These are phyloP conservation scores for Botrytis tulipae DNA, from an alignment of 2,329 filamentous ascomycete species.

Conservation along the genomic window DNA sequence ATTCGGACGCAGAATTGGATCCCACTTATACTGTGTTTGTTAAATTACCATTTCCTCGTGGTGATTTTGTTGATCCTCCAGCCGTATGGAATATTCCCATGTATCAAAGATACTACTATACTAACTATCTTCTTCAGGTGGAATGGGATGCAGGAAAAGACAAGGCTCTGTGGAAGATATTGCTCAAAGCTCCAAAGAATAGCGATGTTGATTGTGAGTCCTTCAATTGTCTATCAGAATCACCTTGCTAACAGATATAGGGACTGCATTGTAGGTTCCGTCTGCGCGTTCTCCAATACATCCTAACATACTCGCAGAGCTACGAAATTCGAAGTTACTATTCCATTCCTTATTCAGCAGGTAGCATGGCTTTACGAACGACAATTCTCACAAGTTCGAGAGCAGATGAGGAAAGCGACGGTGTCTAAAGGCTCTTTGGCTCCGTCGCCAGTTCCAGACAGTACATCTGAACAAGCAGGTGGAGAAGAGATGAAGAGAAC, in stretches of 20 bases:
- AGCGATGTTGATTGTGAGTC: conserved; percentile 79
- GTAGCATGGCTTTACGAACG: conserved; percentile 91
- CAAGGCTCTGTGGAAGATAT: conserved; percentile 82
- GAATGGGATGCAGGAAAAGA: conserved; percentile 89
- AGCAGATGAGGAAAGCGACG: conserved; percentile 78
- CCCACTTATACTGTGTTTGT: conserved; percentile 69
- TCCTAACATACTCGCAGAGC: conserved; percentile 50
- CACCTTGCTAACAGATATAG: conserved; percentile 45
- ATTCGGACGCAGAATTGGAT: conserved; percentile 25
- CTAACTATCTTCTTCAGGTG: conserved; percentile 53
- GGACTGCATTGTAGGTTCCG: conserved; percentile 68
- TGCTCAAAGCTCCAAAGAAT: conserved; percentile 77
- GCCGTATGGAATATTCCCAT: conserved; percentile 54
- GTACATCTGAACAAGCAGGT: conserved; percentile 43
- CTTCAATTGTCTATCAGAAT: background rate
- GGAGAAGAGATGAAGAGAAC: conserved; percentile 52
- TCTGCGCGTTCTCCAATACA: no score
- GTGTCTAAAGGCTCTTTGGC: conserved; percentile 54
- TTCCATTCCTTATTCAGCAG: conserved; percentile 88
- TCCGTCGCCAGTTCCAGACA: conserved; percentile 55
- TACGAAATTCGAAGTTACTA: conserved; percentile 75
- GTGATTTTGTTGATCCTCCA: conserved; percentile 86
- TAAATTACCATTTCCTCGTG: conserved; percentile 82
- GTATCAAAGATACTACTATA: conserved; percentile 3
- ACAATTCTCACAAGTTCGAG: conserved; percentile 84